Evolutionary conservation across 2,329 filamentous ascomycete species (phyloP).

Genomic region (Colletotrichum noveboracense): DNA sequence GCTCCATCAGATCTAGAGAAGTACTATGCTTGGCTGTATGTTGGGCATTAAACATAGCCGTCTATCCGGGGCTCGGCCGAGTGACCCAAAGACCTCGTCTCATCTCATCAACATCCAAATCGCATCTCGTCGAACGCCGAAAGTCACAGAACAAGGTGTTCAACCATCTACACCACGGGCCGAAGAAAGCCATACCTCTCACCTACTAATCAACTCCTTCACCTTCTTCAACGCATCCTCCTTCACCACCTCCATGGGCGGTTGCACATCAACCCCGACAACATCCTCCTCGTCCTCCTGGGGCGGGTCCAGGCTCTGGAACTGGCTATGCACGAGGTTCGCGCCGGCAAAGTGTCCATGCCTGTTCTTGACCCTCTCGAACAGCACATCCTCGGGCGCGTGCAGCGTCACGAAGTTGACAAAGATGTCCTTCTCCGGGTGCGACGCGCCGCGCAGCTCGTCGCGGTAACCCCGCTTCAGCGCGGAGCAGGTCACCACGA

Average conservation of each 20-base stretch:
- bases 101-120: background rate
- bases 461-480: slow-evolving; percentile 81
- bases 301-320: slow-evolving; percentile 71
- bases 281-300: slow-evolving; percentile 59
- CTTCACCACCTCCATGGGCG: slow-evolving; percentile 49
- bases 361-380: slow-evolving; percentile 65
- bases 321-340: slow-evolving; percentile 75
- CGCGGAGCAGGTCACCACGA: slow-evolving; percentile 81
- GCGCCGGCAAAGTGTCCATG: slow-evolving; percentile 79
- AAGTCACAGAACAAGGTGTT: background rate
- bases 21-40: background rate
- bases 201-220: background rate
- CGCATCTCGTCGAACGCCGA: background rate
- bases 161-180: background rate
- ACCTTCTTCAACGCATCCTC: slow-evolving; percentile 38
- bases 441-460: slow-evolving; percentile 63
- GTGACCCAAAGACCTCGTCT: background rate
- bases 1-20: background rate
- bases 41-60: background rate
- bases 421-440: slow-evolving; percentile 57
- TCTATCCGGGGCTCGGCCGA: background rate
- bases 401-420: slow-evolving; percentile 77
- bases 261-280: slow-evolving; percentile 55
- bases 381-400: slow-evolving; percentile 65
- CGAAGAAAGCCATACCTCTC: background rate